Conservation (phyloP, 257 asterid genomes). For the Cinchona pubescens region DNA sequence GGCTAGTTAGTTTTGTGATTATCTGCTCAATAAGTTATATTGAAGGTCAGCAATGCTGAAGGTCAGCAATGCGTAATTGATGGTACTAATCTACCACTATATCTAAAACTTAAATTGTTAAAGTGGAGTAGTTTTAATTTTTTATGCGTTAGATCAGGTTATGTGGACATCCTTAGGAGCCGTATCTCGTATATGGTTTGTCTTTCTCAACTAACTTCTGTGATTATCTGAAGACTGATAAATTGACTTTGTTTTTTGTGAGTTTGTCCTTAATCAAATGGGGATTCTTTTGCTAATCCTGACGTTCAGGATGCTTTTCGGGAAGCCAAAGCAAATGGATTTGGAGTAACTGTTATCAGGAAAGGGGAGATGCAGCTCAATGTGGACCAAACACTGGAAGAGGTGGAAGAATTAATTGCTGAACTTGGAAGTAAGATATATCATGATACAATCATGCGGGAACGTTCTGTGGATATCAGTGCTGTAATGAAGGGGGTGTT, state of each 20-base stretch:
- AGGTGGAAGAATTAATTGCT: conserved; percentile 72
- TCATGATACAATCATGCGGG: conserved; percentile 71
- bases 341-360: conserved; percentile 82
- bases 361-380: conserved; percentile 79
- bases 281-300: not conserved
- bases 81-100: too few species aligned
- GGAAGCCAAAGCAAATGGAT: conserved; percentile 85
- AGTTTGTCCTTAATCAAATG: not conserved
- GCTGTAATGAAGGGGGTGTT: conserved; percentile 84
- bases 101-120: not conserved
- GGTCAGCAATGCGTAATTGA: too few species aligned
- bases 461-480: conserved; percentile 62
- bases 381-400: conserved; percentile 79
- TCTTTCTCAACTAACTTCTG: not conserved
- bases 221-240: too few species aligned
- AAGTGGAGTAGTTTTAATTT: too few species aligned
- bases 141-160: too few species aligned
- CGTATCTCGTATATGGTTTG: not conserved
- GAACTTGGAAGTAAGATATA: conserved; percentile 87
- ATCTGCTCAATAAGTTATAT: not conserved
- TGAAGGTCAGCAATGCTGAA: not conserved
- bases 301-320: conserved; percentile 75
- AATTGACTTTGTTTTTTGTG: not conserved
- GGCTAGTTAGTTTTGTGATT: not conserved
- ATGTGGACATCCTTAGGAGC: not conserved